A percentile compares a stretch with the other conserved stretches of the same genome.
Evolutionary conservation across 495 filamentous ascomycete species (phyloP).

Genomic region (Podospora didyma): DNA sequence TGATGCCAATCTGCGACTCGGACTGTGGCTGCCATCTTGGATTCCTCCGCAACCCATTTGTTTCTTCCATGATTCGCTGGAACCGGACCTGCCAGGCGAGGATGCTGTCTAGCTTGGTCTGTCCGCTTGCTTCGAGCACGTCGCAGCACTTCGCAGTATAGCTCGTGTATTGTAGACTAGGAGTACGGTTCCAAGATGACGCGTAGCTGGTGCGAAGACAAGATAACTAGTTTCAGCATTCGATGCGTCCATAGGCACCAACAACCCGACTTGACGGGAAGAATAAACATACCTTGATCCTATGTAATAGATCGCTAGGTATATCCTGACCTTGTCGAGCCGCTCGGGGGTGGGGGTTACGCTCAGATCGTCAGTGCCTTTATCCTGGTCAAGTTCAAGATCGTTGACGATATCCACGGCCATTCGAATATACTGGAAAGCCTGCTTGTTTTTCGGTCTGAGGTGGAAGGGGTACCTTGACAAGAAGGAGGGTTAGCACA

Average conservation of each 20-base stretch:
- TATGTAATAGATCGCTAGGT: slow-evolving; percentile 35
- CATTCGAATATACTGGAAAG: slow-evolving; percentile 43
- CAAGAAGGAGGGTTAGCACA: not conserved
- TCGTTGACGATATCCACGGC: slow-evolving; percentile 42
- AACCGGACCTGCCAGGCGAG: slow-evolving; percentile 40
- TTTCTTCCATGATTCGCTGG: slow-evolving; percentile 35
- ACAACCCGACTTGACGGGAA: not conserved
- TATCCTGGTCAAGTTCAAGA: slow-evolving; percentile 37
- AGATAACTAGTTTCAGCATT: no score
- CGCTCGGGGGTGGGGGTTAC: slow-evolving; percentile 9
- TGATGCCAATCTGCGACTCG: slow-evolving; percentile 35
- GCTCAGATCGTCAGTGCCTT: slow-evolving; percentile 3
- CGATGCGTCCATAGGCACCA: no score
- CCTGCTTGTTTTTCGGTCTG: slow-evolving; percentile 41
- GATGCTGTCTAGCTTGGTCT: slow-evolving; percentile 28
- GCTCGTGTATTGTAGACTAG: slow-evolving; percentile 23
- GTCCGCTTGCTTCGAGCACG: slow-evolving; percentile 26
- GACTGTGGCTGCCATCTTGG: slow-evolving; percentile 19
- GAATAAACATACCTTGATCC: slow-evolving; percentile 26
- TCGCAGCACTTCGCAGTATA: slow-evolving; percentile 35
- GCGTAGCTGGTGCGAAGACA: slow-evolving; percentile 19
- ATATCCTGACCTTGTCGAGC: slow-evolving; percentile 36
- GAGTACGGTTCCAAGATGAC: slow-evolving; percentile 29
- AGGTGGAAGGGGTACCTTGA: slow-evolving; percentile 47
- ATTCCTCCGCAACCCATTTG: slow-evolving; percentile 26